Conservation (phyloP, 768 basidiomycete genomes). For the Lactarius quietus region DNA sequence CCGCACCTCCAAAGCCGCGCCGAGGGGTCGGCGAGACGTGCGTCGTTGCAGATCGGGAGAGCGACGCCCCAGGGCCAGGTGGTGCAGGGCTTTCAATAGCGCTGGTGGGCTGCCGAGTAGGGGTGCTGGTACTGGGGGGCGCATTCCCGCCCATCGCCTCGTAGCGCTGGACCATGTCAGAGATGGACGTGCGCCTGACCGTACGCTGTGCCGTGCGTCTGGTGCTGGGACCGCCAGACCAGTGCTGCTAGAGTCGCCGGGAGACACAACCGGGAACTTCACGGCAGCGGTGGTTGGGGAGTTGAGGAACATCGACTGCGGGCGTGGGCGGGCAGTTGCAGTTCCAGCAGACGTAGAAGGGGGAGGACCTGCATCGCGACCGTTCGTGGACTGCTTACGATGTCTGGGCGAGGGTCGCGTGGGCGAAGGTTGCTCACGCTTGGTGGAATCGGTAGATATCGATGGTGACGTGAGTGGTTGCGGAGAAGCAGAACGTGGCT, state of each 20-base stretch:
- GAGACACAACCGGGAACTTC: constrained; percentile 28
- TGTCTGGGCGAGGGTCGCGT: constrained; percentile 8
- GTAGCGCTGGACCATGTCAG: constrained; percentile 81
- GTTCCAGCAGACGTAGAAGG: constrained; percentile 5
- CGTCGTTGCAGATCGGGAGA: constrained; percentile 8
- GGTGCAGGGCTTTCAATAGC: neutral
- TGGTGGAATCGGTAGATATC: constrained; percentile 15
- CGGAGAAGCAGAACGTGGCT: constrained; percentile 22
- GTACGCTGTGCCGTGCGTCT: constrained; percentile 41
- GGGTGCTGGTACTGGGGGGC: neutral
- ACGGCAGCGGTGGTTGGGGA: constrained; percentile 43
- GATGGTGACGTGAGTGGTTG: constrained; percentile 15
- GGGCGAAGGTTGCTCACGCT: constrained; percentile 1
- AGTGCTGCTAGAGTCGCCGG: constrained; percentile 18
- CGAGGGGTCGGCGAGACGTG: constrained; percentile 7
- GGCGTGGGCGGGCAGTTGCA: constrained; percentile 41
- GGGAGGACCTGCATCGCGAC: constrained; percentile 14
- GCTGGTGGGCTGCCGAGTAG: constrained; percentile 4
- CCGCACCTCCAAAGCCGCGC: constrained; percentile 17
- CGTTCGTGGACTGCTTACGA: constrained; percentile 21
- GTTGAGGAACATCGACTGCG: constrained; percentile 79
- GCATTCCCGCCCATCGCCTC: constrained; percentile 53
- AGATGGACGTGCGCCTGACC: constrained; percentile 69
- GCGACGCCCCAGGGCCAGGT: neutral
- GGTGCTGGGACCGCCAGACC: constrained; percentile 44